Conservation (phyloP, 306 rosid species). For the cucumber (Cucumis sativus) region Cucumber_9930_V3 NC_026660.2:21908001-21908500, state of each 20-base stretch:
- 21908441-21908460: neutral
- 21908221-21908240: no score
- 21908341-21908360: neutral
- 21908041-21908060: slow-evolving; percentile 2
- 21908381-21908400: neutral
- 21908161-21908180: no score
- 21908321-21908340: neutral
- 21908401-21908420: neutral
- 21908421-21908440: neutral
- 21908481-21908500: neutral
- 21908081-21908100: neutral
- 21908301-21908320: no score
- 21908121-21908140: no score
- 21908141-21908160: no score
- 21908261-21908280: no score
- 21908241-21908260: no score
- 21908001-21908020: neutral
- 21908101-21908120: neutral
- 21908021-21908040: neutral
- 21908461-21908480: neutral
- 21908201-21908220: no score
- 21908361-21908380: neutral
- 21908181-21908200: no score
- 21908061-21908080: neutral
- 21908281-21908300: no score